phyloP scores from a whole-genome alignment of 2,329 filamentous ascomycete species.

The Curvularia spicifera region DNA sequence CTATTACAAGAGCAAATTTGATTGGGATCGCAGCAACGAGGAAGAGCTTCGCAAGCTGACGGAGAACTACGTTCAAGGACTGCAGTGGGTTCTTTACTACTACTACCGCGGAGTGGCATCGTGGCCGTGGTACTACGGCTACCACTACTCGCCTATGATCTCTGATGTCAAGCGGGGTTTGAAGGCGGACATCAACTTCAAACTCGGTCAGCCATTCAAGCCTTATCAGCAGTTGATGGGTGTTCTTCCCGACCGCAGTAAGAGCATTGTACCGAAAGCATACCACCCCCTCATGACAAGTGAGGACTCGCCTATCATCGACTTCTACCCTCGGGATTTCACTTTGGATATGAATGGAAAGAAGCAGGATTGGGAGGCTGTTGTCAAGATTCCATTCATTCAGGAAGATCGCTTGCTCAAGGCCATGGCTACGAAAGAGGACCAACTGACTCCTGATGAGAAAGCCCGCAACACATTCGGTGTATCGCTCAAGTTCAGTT shows the following conservation, averaged over 20 bases:
- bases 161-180: conserved; percentile 91
- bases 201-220: conserved; percentile 90
- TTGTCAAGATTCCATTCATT: conserved; percentile 99
- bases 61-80: conserved; percentile 95
- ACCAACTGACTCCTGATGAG: conserved; percentile 77
- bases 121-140: conserved; percentile 98
- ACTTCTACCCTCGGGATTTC: conserved; percentile 97
- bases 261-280: conserved; percentile 86
- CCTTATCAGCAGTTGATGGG: conserved; percentile 98
- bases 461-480: conserved; percentile 87
- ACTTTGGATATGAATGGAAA: conserved; percentile 99
- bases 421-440: conserved; percentile 86
- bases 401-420: conserved; percentile 83
- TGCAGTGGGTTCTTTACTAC: conserved; percentile 98
- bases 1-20: conserved; percentile 91
- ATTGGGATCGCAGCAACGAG: conserved; percentile 82
- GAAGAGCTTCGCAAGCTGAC: conserved; percentile 80
- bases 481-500: conserved; percentile 90
- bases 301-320: conserved; percentile 87
- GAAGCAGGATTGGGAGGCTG: conserved; percentile 99
- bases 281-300: conserved; percentile 95
- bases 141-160: conserved; percentile 97
- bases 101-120: conserved; percentile 97
- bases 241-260: conserved; percentile 94
- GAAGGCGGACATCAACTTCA: conserved; percentile 86